phyloP scores from a whole-genome alignment of 176 grass and related monocot species.

The Chloris gayana region DNA sequence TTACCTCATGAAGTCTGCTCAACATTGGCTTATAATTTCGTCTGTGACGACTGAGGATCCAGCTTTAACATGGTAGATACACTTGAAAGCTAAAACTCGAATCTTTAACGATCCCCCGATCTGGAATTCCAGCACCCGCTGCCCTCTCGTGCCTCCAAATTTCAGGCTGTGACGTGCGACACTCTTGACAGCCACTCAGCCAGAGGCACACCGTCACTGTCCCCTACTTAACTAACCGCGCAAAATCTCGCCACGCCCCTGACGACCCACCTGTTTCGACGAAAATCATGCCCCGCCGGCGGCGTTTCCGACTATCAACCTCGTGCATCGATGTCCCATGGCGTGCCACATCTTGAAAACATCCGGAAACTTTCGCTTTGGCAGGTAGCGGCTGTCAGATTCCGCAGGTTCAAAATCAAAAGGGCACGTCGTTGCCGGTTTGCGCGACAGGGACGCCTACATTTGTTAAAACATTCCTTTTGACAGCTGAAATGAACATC shows the following conservation, averaged over 20 bases:
- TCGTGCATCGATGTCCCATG: not conserved
- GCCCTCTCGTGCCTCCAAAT: not conserved
- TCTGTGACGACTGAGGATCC: not conserved
- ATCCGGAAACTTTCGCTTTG: not conserved
- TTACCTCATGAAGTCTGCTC: not conserved
- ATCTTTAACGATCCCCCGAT: not conserved
- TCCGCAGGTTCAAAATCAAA: slow-evolving; percentile 30
- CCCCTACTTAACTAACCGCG: slow-evolving; percentile 18
- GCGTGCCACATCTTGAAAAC: not conserved
- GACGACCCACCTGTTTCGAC: slow-evolving; percentile 13
- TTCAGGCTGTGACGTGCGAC: slow-evolving; percentile 37
- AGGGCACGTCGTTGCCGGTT: not conserved
- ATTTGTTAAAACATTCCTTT: slow-evolving; percentile 25
- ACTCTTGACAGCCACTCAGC: not conserved
- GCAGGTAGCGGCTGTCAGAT: slow-evolving; percentile 25
- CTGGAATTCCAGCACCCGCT: not conserved
- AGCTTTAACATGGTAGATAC: slow-evolving; percentile 25
- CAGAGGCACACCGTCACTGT: slow-evolving; percentile 1
- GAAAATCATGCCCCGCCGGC: slow-evolving; percentile 7
- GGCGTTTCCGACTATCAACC: slow-evolving; percentile 7
- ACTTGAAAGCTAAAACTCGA: not conserved
- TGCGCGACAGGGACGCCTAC: not conserved
- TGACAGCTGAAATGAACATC: not conserved
- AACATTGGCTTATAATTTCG: not conserved
- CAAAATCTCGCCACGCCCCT: not conserved